These are phyloP conservation scores for Eragrostis curvula DNA, from an alignment of 176 grass and related monocot genomes.

Conservation along the genomic window DNA sequence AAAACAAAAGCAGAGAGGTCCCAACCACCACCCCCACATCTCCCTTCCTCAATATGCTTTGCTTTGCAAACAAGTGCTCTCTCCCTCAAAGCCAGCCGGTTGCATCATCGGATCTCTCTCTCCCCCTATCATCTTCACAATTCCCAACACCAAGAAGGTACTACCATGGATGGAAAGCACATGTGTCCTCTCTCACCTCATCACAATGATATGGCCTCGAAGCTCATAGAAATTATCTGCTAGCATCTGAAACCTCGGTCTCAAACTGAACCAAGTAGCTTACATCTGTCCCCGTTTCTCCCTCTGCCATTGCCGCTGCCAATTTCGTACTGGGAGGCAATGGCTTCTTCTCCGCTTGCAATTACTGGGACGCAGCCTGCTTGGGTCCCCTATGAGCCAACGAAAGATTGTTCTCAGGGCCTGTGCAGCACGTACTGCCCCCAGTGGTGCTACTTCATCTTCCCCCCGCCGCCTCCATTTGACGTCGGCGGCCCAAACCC, in stretches of 20 bases:
- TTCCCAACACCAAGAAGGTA: conserved; percentile 38
- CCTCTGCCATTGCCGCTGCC: conserved; percentile 2
- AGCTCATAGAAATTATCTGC: conserved; percentile 41
- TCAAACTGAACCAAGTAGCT: not conserved
- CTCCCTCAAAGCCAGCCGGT: conserved; percentile 17
- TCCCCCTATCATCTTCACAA: conserved; percentile 35
- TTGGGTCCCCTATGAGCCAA: conserved; percentile 86
- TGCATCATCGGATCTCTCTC: conserved; percentile 48
- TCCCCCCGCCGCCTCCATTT: conserved; percentile 80
- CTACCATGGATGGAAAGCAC: conserved; percentile 35
- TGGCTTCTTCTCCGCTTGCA: conserved; percentile 48
- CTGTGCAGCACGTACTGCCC: conserved; percentile 93
- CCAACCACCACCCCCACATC: conserved; percentile 44
- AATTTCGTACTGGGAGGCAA: conserved; percentile 32
- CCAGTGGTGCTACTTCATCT: conserved; percentile 95
- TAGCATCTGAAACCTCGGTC: conserved; percentile 30
- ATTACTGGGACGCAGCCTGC: conserved; percentile 44
- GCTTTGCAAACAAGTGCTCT: conserved; percentile 54
- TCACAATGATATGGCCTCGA: conserved; percentile 56
- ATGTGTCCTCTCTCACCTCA: conserved; percentile 5
- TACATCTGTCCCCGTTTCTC: conserved; percentile 12
- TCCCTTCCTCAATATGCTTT: conserved; percentile 45
- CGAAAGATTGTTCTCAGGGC: conserved; percentile 83
- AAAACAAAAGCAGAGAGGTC: conserved; percentile 55
- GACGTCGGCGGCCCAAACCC: conserved; percentile 40